A percentile compares a stretch with the other conserved stretches of the same genome.
Evolutionary conservation across 164 flowering plant genomes (phyloP).

Genomic region (Umbellularia californica): DNA sequence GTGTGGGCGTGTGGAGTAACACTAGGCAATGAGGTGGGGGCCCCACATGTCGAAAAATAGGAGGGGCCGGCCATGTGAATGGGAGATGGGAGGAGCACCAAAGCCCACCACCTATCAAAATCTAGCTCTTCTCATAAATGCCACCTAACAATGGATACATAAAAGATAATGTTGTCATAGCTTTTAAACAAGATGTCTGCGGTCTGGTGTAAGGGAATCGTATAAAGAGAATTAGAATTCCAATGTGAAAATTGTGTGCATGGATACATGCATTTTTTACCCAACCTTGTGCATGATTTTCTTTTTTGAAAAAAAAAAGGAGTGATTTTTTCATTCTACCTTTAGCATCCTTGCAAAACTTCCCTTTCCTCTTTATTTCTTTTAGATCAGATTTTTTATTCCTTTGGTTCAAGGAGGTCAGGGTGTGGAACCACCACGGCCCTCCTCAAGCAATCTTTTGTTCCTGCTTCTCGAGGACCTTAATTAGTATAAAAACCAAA

Average conservation of each 20-base stretch:
- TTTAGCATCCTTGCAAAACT: conserved; percentile 35
- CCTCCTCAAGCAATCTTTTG: conserved; percentile 31
- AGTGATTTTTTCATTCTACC: conserved; percentile 20
- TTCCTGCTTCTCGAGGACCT: conserved; percentile 19
- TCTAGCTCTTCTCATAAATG: background rate
- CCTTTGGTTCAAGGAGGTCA: conserved; percentile 37
- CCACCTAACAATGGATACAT: background rate
- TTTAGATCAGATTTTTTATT: conserved; percentile 28
- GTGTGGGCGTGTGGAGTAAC: background rate
- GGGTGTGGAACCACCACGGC: conserved; percentile 36
- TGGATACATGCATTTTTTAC: conserved; percentile 3
- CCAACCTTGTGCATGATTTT: conserved; percentile 3
- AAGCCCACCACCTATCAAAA: conserved; percentile 4
- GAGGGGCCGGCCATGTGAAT: background rate
- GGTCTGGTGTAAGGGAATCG: conserved; percentile 2
- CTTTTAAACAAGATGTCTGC: background rate
- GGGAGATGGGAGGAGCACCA: conserved; percentile 10
- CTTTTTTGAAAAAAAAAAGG: too few relatives aligned
- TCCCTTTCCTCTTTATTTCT: conserved; percentile 28
- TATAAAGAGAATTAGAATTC: conserved; percentile 13
- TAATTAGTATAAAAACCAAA: conserved; percentile 32
- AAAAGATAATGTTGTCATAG: background rate
- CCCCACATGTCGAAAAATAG: background rate
- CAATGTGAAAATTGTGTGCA: background rate
- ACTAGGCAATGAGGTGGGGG: background rate